These are phyloP conservation scores for Chrysochromulina tobinii DNA, from an alignment of 78 protist genomes.

Conservation along the genomic window DNA sequence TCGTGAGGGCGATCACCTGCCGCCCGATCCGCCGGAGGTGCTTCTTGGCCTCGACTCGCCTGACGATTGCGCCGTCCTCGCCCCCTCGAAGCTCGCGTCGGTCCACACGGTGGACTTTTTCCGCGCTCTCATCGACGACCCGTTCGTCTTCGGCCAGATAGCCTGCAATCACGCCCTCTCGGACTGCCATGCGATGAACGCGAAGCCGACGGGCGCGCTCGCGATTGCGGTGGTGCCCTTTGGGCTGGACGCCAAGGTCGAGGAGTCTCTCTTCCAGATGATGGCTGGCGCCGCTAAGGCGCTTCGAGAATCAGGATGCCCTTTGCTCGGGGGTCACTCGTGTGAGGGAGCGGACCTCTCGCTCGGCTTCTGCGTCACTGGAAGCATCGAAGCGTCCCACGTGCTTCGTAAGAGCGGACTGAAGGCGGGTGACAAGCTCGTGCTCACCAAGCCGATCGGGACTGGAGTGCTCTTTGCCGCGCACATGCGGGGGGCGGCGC, in stretches of 20 bases:
- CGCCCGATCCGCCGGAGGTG: neutral
- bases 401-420: neutral
- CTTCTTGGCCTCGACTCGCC: constrained; percentile 41
- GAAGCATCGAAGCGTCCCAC: neutral
- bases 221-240: constrained; percentile 20
- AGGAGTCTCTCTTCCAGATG: constrained; percentile 5
- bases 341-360: constrained; percentile 30
- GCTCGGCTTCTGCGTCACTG: neutral
- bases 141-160: constrained; percentile 32
- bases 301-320: constrained; percentile 27
- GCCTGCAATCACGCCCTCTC: constrained; percentile 48
- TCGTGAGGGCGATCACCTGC: neutral
- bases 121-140: constrained; percentile 36
- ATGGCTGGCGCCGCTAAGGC: constrained; percentile 37
- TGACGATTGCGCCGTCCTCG: constrained; percentile 45
- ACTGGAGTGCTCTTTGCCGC: constrained; percentile 51
- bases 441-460: constrained; percentile 49
- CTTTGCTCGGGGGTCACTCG: constrained; percentile 47
- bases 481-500: constrained; percentile 18
- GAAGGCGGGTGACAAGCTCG: constrained; percentile 21
- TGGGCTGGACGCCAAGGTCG: constrained; percentile 39
- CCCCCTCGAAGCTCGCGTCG: neutral
- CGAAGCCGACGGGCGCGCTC: constrained; percentile 24
- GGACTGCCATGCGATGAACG: constrained; percentile 44
- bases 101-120: constrained; percentile 43